Evolutionary conservation across 2,329 filamentous ascomycete species (phyloP), one percentile per base, ranked within the genome.

Genomic region (Hypoxylon sp.): DNA sequence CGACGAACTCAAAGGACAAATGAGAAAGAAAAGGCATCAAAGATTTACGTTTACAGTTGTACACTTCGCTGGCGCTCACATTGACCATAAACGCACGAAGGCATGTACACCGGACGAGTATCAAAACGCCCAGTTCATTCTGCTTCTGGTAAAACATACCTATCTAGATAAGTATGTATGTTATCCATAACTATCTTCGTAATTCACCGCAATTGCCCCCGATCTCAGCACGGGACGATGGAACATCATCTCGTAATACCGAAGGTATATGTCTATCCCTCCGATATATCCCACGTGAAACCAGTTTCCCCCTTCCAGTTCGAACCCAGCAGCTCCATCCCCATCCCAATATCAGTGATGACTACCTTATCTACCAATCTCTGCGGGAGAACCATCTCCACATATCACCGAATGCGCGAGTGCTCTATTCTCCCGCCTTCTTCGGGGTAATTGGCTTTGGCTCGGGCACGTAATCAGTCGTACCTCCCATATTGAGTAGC

Each of bases 381-480:
- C 44, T 54, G 18, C 63, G 64, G n/a, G 53, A 38, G 22, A 66
- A 24, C 65, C 67, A 69, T 22, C 26, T 64, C 70, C 70, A 71
- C 2, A 62, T 65, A 42, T 66, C 61, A 16, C 40, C 44, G 38
- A 68, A 52, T 9, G 67, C 46, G 18, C 68, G 68, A 63, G 70
- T 65, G 58, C 73, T 75, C 82, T 84, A 84, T 69, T 83, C 77
- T 68, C 78, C 79, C 61, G 72, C 69, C 67, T 80, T 79, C 52
- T 72, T 73, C 14, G 81, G 77, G 44, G 70, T 65, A 51, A 85
- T 82, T 4, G 84, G 77, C 75, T 80, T 78, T 9, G 70, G 71
- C 38, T 79, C 70, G 1, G 79, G 75, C 12, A 87, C 80, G 68
- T 87, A 83, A 70, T 88, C 84, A 55, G 80, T 84, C 1, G 76